Conservation (phyloP, 371 early-diverging fungal genomes). For the Mucor velutinosus region DNA sequence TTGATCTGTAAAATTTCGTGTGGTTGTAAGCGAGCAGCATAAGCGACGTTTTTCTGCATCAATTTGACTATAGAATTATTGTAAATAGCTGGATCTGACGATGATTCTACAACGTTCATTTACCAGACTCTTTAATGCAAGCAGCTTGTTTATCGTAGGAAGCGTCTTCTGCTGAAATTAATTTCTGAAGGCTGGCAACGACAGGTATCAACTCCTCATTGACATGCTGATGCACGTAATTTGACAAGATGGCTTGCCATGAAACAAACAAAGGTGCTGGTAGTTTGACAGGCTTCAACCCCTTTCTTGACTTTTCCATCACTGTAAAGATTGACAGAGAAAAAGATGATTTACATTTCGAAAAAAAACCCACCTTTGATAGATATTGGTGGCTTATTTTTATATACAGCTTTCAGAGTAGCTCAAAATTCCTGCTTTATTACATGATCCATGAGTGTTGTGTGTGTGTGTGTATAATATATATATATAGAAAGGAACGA, state of each 20-base stretch:
- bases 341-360: neutral
- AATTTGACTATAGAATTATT: slow-evolving; percentile 4
- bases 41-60: slow-evolving; percentile 9
- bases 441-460: neutral
- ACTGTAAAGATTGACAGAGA: neutral
- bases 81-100: too few species aligned
- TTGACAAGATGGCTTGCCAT: slow-evolving; percentile 26
- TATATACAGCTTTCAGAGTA: too few species aligned
- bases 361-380: neutral
- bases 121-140: slow-evolving; percentile 38
- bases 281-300: slow-evolving; percentile 33
- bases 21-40: neutral
- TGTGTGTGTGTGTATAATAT: too few species aligned
- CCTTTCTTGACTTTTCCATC: slow-evolving; percentile 33
- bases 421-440: neutral
- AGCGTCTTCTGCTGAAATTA: slow-evolving; percentile 20
- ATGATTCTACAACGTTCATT: neutral
- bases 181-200: slow-evolving; percentile 19
- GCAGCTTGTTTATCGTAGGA: slow-evolving; percentile 39
- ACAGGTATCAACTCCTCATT: slow-evolving; percentile 17
- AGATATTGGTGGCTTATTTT: neutral
- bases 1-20: slow-evolving; percentile 24
- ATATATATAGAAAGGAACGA: neutral
- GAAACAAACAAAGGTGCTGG: slow-evolving; percentile 30
- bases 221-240: neutral